Conservation (phyloP, 257 asterid species). For the Solanum lignicaule region DNA sequence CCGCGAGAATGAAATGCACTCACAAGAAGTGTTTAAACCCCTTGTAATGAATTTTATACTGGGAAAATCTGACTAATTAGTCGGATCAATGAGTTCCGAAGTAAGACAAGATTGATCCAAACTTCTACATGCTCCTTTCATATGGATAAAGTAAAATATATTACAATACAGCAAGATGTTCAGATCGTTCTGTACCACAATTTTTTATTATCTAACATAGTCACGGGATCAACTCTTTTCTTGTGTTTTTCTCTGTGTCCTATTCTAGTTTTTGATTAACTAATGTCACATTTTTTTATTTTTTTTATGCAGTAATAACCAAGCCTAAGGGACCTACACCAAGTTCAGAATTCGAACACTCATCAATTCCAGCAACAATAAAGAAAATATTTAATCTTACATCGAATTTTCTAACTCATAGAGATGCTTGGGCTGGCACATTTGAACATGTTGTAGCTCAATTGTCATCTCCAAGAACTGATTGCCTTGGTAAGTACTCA, state of each 20-base stretch:
- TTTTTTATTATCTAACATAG: background rate
- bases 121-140: background rate
- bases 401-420: conserved; percentile 63
- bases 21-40: background rate
- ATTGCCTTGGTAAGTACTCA: conserved; percentile 56
- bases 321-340: conserved; percentile 53
- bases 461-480: conserved; percentile 60
- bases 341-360: conserved; percentile 65
- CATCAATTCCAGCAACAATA: conserved; percentile 73
- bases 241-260: background rate
- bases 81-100: background rate
- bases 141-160: background rate
- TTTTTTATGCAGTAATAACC: conserved; percentile 39
- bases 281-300: background rate
- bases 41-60: background rate
- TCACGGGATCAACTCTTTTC: background rate
- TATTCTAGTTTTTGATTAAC: background rate
- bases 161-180: background rate
- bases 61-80: background rate
- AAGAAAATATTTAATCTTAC: conserved; percentile 66
- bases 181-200: background rate
- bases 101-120: background rate
- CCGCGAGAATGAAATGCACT: background rate
- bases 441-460: conserved; percentile 59
- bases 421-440: conserved; percentile 91